These are phyloP conservation scores for Picea glauca DNA, from an alignment of 75 land plant species.

Conservation along the genomic window DNA sequence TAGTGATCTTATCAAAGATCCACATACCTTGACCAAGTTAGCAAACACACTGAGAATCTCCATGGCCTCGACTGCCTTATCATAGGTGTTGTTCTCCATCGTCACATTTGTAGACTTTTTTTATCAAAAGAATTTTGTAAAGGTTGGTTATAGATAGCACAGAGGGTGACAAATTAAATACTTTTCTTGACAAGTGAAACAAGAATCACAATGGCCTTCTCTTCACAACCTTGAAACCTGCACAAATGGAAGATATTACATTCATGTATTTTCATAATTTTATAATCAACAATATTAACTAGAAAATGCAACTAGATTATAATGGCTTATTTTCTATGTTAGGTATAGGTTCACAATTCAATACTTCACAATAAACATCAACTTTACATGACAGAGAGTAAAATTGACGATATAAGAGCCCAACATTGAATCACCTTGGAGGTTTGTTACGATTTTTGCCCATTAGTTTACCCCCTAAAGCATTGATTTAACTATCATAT, in stretches of 20 bases:
- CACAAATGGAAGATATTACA: neutral
- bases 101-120: slow-evolving; percentile 19
- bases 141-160: slow-evolving; percentile 33
- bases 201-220: slow-evolving; percentile 22
- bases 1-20: neutral
- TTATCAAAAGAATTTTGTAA: neutral
- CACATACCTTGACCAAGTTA: slow-evolving; percentile 48
- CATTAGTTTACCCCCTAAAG: no score
- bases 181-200: slow-evolving; percentile 4
- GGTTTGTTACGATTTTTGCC: no score
- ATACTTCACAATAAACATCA: no score
- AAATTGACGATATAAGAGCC: no score
- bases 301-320: neutral
- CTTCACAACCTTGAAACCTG: slow-evolving; percentile 52
- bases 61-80: slow-evolving; percentile 28
- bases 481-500: no score
- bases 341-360: no score
- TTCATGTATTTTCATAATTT: neutral
- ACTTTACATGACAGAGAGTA: no score
- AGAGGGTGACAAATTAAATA: slow-evolving; percentile 55
- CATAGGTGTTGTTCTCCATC: slow-evolving; percentile 14
- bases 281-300: neutral
- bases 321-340: no score
- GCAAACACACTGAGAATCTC: slow-evolving; percentile 47
- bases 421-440: no score